Evolutionary conservation across 2,329 filamentous ascomycete species (phyloP), one percentile per base, ranked within the genome.

Genomic region (Escovopsis sp.): DNA sequence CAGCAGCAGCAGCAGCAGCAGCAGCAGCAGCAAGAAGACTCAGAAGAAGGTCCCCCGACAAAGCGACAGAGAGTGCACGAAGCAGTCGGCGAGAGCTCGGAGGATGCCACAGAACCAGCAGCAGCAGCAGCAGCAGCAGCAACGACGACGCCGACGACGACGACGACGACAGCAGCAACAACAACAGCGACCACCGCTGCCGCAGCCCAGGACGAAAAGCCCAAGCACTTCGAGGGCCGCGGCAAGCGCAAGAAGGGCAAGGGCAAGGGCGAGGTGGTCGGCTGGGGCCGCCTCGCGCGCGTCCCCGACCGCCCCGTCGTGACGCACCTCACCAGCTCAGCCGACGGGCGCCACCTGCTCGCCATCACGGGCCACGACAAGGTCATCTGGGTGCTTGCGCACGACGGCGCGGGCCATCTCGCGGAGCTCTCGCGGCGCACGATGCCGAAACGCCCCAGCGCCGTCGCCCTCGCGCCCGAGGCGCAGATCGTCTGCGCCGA

Each of bases 321-420:
- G 42, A 81, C 79, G 44, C 74, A 81, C 47, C 57, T 95, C 48
- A 66, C 73, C 16, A 63, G 73, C 25, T 81, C 85, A 1, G 58
- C 66, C 12, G 69, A 83, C 49, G 75, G 79, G 12, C 68, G 72
- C 35, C 68, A 94, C 61, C 58, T 93, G 15, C 66, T 94, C 35
- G 83, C 78, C 16, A 75, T 93, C 27, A 94, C 87, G 8, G 80
- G 76, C n/a, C 85, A 94, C 53, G 91, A 96, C 66, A 98, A 98
- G 65, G 78, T 74, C 39, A 71, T 98, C 34, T 84, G 84, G 58
- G 84, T 95, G 0, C 84, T 96, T 56, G 68, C 76, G 49, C 68
- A 88, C 45, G 70, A 76, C 27, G 63, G 69, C 2, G 61, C 72
- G 40, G 82, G 79, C 1, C 62, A 61, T 3, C 61, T 95, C 25